Evolutionary conservation across 306 rosid genomes (phyloP).

Genomic region (Cucumis hystrix): DNA sequence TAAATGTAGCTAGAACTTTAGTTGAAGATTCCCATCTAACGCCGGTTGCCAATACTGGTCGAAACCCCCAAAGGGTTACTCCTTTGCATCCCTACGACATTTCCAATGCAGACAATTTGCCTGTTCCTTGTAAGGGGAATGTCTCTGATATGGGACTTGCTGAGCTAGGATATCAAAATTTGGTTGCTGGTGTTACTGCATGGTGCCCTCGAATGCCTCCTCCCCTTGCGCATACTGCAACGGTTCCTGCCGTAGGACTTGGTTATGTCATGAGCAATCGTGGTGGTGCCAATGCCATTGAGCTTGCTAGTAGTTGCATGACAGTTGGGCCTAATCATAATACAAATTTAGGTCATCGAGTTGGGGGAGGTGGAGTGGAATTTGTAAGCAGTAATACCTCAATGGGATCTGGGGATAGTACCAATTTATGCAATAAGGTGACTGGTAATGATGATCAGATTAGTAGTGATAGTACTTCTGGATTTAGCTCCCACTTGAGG

Average conservation of each 20-base stretch:
- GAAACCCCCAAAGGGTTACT: constrained; percentile 19
- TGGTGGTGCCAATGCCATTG: constrained; percentile 33
- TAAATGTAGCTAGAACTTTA: constrained; percentile 37
- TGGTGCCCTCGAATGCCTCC: constrained; percentile 45
- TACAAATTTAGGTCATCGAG: constrained; percentile 28
- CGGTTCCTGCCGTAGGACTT: constrained; percentile 29
- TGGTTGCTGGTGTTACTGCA: constrained; percentile 23
- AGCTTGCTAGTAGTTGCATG: constrained; percentile 19
- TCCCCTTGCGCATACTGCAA: constrained; percentile 23
- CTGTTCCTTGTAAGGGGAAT: constrained; percentile 24
- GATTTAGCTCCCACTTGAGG: constrained; percentile 19
- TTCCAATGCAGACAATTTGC: constrained; percentile 21
- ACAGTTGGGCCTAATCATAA: constrained; percentile 20
- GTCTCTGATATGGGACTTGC: constrained; percentile 41
- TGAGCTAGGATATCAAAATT: constrained; percentile 53
- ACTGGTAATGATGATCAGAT: constrained; percentile 33
- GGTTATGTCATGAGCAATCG: constrained; percentile 24
- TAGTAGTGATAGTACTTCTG: constrained; percentile 17
- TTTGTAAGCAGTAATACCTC: constrained; percentile 31
- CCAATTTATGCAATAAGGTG: constrained; percentile 19
- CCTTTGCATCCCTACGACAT: constrained; percentile 27
- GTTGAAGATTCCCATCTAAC: constrained; percentile 55
- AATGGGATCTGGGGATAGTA: constrained; percentile 15
- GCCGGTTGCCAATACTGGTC: constrained; percentile 16
- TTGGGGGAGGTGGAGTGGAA: constrained; percentile 22